Conservation (phyloP, 345 rosid species). For the Brassica carinata region DNA sequence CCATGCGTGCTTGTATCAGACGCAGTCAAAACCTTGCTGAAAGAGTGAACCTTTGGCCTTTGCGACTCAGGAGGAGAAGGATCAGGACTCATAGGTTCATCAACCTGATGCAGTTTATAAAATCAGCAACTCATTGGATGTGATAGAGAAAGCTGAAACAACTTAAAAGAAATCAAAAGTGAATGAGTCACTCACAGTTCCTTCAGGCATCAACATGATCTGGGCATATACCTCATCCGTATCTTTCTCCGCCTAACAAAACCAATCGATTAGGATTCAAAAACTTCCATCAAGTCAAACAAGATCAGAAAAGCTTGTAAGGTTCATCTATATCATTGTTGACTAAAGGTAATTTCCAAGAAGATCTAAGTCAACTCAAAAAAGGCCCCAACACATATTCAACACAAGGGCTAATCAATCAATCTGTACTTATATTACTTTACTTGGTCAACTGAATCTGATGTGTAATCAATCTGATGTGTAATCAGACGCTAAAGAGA, state of each 20-base stretch:
- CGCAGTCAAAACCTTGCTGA: constrained; percentile 90
- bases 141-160: neutral
- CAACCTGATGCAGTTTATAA: constrained; percentile 46
- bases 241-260: constrained; percentile 85
- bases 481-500: neutral
- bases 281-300: neutral
- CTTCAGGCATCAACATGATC: constrained; percentile 73
- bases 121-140: neutral
- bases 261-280: neutral
- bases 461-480: neutral
- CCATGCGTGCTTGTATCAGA: constrained; percentile 99
- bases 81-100: constrained; percentile 62
- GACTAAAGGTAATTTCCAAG: too few species aligned
- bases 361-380: too few species aligned
- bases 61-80: constrained; percentile 47
- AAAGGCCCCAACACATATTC: too few species aligned
- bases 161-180: constrained; percentile 14
- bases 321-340: too few species aligned
- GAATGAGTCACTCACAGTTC: constrained; percentile 49
- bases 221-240: constrained; percentile 98
- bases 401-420: neutral
- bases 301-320: neutral
- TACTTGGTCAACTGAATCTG: neutral
- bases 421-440: neutral
- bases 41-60: constrained; percentile 63